phyloP scores from a whole-genome alignment of 2,329 filamentous ascomycete genomes.

The Curvularia spicifera region DNA sequence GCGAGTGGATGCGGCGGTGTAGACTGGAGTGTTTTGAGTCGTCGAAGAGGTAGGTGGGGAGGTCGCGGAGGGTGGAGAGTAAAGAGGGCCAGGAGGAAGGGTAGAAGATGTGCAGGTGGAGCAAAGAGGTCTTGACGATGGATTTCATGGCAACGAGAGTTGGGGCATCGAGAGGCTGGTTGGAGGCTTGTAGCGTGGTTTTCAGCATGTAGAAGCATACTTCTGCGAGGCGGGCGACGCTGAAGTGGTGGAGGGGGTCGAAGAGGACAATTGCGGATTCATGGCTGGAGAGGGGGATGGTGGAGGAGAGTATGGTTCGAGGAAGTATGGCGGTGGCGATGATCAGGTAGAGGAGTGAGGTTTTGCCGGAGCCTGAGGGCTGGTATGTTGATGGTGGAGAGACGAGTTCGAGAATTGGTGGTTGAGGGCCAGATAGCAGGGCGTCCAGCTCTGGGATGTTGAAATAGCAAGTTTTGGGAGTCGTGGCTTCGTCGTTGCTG shows the following conservation, averaged over 20 bases:
- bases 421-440: slow-evolving; percentile 28
- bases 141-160: slow-evolving; percentile 22
- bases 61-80: slow-evolving; percentile 55
- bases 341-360: slow-evolving; percentile 65
- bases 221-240: slow-evolving; percentile 55
- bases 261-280: slow-evolving; percentile 57
- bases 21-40: slow-evolving; percentile 57
- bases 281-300: slow-evolving; percentile 51
- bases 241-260: slow-evolving; percentile 63
- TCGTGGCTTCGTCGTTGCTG: slow-evolving; percentile 3
- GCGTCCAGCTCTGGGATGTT: slow-evolving; percentile 57
- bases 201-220: slow-evolving; percentile 39
- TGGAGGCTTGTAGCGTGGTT: neutral
- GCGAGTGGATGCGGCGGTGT: slow-evolving; percentile 55
- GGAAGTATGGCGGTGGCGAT: slow-evolving; percentile 61
- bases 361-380: slow-evolving; percentile 61
- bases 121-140: slow-evolving; percentile 52
- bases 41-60: slow-evolving; percentile 60
- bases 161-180: neutral
- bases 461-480: slow-evolving; percentile 33
- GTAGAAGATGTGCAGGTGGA: slow-evolving; percentile 65
- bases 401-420: slow-evolving; percentile 59
- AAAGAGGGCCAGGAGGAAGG: slow-evolving; percentile 60
- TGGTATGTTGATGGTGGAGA: slow-evolving; percentile 50
- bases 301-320: slow-evolving; percentile 11